Evolutionary conservation across 73 alveolate genomes (phyloP).

Genomic region (Paramecium biaurelia): DNA sequence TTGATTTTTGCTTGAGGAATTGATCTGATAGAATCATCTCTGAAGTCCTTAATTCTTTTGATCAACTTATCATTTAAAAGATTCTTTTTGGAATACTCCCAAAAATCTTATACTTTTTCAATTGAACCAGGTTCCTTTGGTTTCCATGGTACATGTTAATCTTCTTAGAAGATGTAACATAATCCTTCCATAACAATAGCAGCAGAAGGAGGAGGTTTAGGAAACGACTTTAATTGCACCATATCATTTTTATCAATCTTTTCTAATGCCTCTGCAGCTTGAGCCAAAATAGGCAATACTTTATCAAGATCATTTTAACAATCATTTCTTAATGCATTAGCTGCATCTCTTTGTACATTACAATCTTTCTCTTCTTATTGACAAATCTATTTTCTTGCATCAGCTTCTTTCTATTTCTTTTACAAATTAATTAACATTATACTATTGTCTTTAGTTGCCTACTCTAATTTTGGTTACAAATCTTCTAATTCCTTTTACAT

Average conservation of each 20-base stretch:
- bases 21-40: conserved; percentile 8
- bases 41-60: conserved; percentile 51
- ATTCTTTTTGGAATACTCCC: conserved; percentile 64
- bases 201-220: conserved; percentile 64
- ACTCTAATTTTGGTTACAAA: conserved; percentile 86
- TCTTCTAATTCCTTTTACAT: conserved; percentile 87
- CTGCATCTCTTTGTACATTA: conserved; percentile 75
- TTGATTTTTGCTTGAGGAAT: conserved; percentile 71
- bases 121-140: conserved; percentile 65
- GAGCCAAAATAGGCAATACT: conserved; percentile 97
- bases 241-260: conserved; percentile 91
- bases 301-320: conserved; percentile 88
- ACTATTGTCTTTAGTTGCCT: conserved; percentile 72
- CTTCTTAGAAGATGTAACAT: conserved; percentile 60
- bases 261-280: conserved; percentile 96
- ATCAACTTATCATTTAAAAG: conserved; percentile 53
- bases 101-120: conserved; percentile 58
- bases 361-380: conserved; percentile 65
- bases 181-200: conserved; percentile 66
- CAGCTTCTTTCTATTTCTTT: conserved; percentile 77
- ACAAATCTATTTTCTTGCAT: conserved; percentile 63
- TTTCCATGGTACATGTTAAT: conserved; percentile 35
- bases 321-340: conserved; percentile 78
- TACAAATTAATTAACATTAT: conserved; percentile 43
- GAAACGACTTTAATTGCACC: conserved; percentile 59